Evolutionary conservation across 208 protist genomes (phyloP).

Genomic region (Tritrichomonas musculus): DNA sequence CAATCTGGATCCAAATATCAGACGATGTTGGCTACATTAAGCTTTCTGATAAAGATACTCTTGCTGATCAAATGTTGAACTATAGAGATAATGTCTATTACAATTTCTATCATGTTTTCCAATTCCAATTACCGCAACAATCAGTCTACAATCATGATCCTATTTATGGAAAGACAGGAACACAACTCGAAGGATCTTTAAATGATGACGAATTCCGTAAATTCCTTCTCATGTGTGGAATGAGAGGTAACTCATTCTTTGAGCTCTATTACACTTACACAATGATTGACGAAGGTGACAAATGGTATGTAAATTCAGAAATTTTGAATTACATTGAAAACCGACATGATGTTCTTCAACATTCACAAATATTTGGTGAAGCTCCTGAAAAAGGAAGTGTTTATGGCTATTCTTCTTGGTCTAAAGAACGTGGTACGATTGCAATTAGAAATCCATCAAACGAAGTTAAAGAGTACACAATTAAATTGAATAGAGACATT

Average conservation of each 20-base stretch:
- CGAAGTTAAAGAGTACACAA: neutral
- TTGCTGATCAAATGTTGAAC: neutral
- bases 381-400: neutral
- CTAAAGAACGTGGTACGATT: neutral
- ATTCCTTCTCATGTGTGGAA: neutral
- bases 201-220: neutral
- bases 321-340: neutral
- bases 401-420: neutral
- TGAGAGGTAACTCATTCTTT: neutral
- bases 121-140: neutral
- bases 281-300: neutral
- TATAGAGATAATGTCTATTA: neutral
- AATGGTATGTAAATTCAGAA: neutral
- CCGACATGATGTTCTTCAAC: neutral
- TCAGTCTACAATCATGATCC: neutral
- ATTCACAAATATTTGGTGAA: neutral
- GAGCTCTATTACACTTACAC: neutral
- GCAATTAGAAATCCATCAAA: neutral
- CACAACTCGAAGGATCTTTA: neutral
- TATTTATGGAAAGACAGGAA: neutral
- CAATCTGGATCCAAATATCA: neutral
- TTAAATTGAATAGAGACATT: neutral
- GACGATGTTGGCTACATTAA: neutral
- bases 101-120: neutral
- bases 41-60: neutral